A percentile compares a stretch with the other conserved stretches of the same genome.
Conservation (phyloP, 176 grass and related monocot species). For the Juncus effusus region DNA sequence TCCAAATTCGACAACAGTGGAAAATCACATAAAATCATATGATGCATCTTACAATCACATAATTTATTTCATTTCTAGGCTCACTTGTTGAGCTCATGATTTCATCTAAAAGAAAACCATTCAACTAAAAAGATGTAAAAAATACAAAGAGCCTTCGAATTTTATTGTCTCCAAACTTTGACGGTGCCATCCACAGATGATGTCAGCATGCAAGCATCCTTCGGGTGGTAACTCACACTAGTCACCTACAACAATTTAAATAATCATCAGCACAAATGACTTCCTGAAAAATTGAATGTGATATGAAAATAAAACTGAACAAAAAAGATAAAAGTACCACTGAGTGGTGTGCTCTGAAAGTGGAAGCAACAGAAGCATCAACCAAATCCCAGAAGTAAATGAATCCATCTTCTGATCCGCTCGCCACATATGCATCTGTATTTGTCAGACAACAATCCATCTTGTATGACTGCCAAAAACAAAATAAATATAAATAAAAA, state of each 20-base stretch:
- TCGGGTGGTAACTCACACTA: constrained; percentile 81
- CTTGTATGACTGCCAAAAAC: constrained; percentile 59
- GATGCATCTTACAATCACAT: no score
- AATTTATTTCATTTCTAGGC: no score
- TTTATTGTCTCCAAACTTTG: constrained; percentile 57
- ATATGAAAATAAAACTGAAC: no score
- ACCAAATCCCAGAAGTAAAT: constrained; percentile 94
- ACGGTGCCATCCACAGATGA: constrained; percentile 86
- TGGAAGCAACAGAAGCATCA: constrained; percentile 68
- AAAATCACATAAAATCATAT: no score
- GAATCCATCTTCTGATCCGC: constrained; percentile 83
- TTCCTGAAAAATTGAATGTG: no score
- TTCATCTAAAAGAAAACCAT: no score
- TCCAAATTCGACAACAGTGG: no score
- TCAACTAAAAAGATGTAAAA: no score
- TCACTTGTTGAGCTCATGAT: no score
- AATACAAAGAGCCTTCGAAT: constrained; percentile 29
- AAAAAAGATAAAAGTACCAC: constrained; percentile 51
- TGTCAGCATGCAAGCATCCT: constrained; percentile 79
- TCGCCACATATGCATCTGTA: constrained; percentile 76
- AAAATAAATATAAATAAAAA: no score
- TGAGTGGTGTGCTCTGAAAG: constrained; percentile 78
- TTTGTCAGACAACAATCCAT: constrained; percentile 97
- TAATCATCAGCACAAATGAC: neutral
- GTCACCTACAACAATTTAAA: constrained; percentile 46